These are phyloP conservation scores for Ilyonectria mors-panacis DNA, from an alignment of 2,329 filamentous ascomycete species.

Conservation along the genomic window DNA sequence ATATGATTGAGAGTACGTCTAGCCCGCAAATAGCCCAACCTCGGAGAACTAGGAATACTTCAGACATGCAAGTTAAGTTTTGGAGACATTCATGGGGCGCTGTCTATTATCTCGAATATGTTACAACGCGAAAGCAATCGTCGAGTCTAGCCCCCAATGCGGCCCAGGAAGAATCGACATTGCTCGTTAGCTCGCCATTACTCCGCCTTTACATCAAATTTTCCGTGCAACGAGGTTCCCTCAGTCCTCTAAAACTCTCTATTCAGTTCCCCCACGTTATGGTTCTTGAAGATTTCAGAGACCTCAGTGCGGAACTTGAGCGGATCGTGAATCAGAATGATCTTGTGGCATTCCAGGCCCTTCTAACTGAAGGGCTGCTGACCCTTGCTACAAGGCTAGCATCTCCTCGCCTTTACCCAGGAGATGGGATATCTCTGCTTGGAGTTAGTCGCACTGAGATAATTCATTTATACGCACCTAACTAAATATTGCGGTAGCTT, in stretches of 20 bases:
- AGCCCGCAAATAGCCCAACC: not conserved
- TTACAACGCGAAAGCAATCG: not conserved
- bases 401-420: not conserved
- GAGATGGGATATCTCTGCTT: not conserved
- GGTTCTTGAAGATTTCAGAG: not conserved
- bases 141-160: not conserved
- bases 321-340: not conserved
- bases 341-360: not conserved
- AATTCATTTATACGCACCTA: accelerated
- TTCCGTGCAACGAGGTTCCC: not conserved
- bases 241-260: not conserved
- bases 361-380: not conserved
- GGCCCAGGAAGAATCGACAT: not conserved
- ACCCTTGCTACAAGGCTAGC: not conserved
- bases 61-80: not conserved
- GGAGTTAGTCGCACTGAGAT: not conserved
- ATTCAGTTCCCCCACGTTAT: not conserved
- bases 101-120: not conserved
- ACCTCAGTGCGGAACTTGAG: not conserved
- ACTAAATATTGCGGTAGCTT: not conserved
- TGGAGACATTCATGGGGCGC: not conserved
- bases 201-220: not conserved
- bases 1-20: not conserved
- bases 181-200: not conserved
- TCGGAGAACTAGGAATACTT: not conserved